phyloP scores from a whole-genome alignment of 176 grass and related monocot genomes.

The Puccinellia tenuiflora region DNA sequence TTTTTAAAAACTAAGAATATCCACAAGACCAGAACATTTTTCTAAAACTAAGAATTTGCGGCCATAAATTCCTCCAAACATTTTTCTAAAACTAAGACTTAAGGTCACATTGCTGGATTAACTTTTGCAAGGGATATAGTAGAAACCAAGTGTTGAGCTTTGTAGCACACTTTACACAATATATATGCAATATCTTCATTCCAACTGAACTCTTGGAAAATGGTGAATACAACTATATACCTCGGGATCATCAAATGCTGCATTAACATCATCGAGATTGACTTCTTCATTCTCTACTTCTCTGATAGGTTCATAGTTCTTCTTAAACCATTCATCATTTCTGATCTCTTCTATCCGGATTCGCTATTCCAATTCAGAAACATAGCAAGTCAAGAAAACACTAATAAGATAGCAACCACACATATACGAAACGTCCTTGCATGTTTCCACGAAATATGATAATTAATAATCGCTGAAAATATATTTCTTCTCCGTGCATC shows the following conservation, averaged over 20 bases:
- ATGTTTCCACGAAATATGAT: background rate
- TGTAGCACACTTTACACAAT: background rate
- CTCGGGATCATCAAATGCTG: constrained; percentile 81
- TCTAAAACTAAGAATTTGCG: background rate
- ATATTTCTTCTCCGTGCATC: background rate
- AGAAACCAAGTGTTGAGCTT: constrained; percentile 3
- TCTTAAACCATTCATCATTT: constrained; percentile 89
- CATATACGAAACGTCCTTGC: background rate
- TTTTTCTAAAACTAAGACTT: background rate
- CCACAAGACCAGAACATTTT: background rate
- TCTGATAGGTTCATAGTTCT: constrained; percentile 68
- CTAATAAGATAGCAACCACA: background rate
- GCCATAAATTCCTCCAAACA: background rate
- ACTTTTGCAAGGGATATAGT: background rate
- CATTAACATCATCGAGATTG: constrained; percentile 86
- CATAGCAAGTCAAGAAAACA: constrained; percentile 20
- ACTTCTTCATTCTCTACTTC: constrained; percentile 83
- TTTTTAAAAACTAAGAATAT: background rate
- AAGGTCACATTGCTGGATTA: background rate
- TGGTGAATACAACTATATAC: constrained; percentile 29
- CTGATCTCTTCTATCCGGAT: constrained; percentile 95
- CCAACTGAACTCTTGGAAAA: constrained; percentile 6
- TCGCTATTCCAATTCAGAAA: constrained; percentile 53
- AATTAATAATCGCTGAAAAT: background rate
- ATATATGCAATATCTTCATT: background rate